Base-by-base conservation (phyloP, 371 early-diverging fungal genomes). In the Mortierella sp. region DNA sequence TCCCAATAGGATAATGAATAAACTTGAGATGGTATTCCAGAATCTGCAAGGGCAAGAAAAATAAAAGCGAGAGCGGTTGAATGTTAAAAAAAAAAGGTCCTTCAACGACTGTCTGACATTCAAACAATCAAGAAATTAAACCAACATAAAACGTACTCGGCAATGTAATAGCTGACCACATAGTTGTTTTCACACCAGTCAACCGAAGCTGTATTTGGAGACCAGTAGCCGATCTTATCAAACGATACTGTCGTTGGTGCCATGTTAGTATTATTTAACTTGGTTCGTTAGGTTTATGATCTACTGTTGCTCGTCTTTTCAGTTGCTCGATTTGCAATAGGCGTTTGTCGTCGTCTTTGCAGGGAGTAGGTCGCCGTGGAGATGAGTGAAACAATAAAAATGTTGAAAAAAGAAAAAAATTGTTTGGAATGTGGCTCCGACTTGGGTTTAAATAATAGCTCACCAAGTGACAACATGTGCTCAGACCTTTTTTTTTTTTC, bases 161-260 rank as follows among this genome's bases (percentile, higher is more conserved):
- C 83, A 55, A 83, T 68, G 57, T 72, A 81, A 29, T 81, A 81
- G 56, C 56, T 59, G 37, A 83, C 82, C 6, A 76, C 74, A 32
- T 80, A 83, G 57, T 83, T 82, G 75, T 64, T 73, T 59, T 83
- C 83, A 40, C 82, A 83, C 83, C 83, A 81, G 28, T 81, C 82
- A 42, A 82, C 77, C 4, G 77, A 70, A 9, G 82, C 76, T 17
- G 75, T 76, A 43, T 70, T 82, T 26, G 78, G 77, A 15, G 77
- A 82, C 78, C 77, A 77, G 58, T 82, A 82, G 15, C 75, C 76
- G 45, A 76, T 43, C 64, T 66, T 34, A 59, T 76, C 77, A 64
- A 76, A 76, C 2, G 75, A 72, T 53, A 69, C 66, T 57, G 70
- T 65, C 43, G 74, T 51, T 19, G 80, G 68, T 35, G 80, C 68